Percentiles rank a stretch among this genome's conserved stretches.
These are phyloP conservation scores for Tricholoma sp. DNA, from an alignment of 768 basidiomycete species.

Conservation along the genomic window DNA sequence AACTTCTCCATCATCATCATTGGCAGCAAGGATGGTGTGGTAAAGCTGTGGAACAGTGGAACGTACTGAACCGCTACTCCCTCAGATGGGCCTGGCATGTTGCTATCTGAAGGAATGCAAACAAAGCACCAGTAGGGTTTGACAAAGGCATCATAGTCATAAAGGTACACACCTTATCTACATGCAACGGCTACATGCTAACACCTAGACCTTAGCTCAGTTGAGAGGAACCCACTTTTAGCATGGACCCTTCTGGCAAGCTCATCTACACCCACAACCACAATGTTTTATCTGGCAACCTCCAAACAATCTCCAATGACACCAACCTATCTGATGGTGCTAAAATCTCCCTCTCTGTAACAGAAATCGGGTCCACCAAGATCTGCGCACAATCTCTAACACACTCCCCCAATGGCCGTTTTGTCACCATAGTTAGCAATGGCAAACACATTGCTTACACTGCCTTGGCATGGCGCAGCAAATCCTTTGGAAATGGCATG, in stretches of 20 bases:
- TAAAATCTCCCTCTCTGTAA: constrained; percentile 70
- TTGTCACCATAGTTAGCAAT: constrained; percentile 95
- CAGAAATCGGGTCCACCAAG: constrained; percentile 94
- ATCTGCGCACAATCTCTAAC: constrained; percentile 80
- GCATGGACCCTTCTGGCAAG: constrained; percentile 94
- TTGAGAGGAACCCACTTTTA: constrained; percentile 93
- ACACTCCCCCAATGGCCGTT: constrained; percentile 95
- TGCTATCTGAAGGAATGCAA: constrained; percentile 72
- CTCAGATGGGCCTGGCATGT: constrained; percentile 96
- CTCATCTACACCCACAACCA: constrained; percentile 92
- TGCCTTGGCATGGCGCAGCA: constrained; percentile 97
- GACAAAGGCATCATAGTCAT: constrained; percentile 96
- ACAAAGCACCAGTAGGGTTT: constrained; percentile 93
- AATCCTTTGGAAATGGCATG: constrained; percentile 87
- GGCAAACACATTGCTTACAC: constrained; percentile 99
- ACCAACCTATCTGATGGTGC: constrained; percentile 60
- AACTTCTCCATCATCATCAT: constrained; percentile 90
- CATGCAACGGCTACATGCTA: constrained; percentile 1
- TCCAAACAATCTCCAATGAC: constrained; percentile 47
- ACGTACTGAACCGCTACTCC: constrained; percentile 92
- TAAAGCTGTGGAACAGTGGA: constrained; percentile 97
- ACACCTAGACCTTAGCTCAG: constrained; percentile 58
- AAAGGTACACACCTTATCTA: constrained; percentile 46
- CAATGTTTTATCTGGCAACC: constrained; percentile 82
- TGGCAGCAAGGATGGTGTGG: constrained; percentile 93